phyloP scores from a whole-genome alignment of 371 early-diverging fungal species.

The Entomophthora muscae region DNA sequence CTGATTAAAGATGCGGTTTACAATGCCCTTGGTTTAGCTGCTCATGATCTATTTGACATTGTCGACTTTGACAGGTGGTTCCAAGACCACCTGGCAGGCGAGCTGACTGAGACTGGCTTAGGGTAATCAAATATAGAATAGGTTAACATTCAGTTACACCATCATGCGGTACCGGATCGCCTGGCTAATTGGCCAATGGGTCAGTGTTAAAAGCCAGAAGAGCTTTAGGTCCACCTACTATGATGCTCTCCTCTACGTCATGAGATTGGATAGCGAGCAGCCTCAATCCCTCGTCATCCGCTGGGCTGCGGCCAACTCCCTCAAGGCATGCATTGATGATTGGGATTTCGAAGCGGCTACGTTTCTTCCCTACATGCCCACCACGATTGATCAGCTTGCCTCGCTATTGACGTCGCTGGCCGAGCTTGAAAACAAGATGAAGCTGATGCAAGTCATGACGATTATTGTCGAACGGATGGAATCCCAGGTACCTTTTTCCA shows the following conservation, averaged over 20 bases:
- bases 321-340: constrained; percentile 51
- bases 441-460: constrained; percentile 49
- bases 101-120: constrained; percentile 27
- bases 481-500: constrained; percentile 21
- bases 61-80: constrained; percentile 72
- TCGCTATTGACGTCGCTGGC: constrained; percentile 39
- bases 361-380: constrained; percentile 50
- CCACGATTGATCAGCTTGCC: constrained; percentile 32
- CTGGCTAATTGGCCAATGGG: constrained; percentile 75
- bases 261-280: constrained; percentile 35
- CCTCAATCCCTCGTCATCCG: constrained; percentile 42
- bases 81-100: constrained; percentile 27
- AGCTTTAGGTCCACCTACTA: constrained; percentile 45
- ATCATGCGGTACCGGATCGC: constrained; percentile 57
- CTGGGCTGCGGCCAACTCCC: constrained; percentile 52
- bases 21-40: constrained; percentile 59
- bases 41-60: constrained; percentile 61
- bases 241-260: constrained; percentile 41
- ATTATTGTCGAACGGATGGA: constrained; percentile 63
- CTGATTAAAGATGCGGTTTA: constrained; percentile 70
- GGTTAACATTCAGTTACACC: constrained; percentile 20
- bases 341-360: constrained; percentile 66
- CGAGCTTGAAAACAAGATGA: constrained; percentile 61
- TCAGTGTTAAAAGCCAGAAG: constrained; percentile 52
- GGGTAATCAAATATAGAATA: constrained; percentile 14